Percentiles rank a stretch among this genome's conserved stretches.
Conservation (phyloP, 2,329 filamentous ascomycete genomes). For the Didymella keratinophila region DNA sequence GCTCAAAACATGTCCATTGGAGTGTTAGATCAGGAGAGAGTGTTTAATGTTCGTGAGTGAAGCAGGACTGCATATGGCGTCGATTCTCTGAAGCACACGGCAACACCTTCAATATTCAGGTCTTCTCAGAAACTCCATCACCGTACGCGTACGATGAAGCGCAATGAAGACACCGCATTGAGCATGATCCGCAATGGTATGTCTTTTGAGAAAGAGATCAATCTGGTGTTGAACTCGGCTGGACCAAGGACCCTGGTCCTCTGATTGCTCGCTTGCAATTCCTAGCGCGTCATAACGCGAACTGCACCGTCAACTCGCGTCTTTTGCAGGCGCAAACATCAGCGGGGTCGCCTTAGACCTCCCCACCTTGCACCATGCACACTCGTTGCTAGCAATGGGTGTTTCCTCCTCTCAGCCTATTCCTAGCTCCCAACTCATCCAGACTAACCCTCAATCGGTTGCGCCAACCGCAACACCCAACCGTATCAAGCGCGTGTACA, state of each 20-base stretch:
- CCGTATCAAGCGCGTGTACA: slow-evolving; percentile 17
- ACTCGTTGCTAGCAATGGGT: slow-evolving; percentile 22
- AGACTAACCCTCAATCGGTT: not conserved
- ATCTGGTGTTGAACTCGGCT: not conserved
- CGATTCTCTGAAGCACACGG: not conserved
- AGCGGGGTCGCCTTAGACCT: slow-evolving; percentile 1
- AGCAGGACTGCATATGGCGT: not conserved
- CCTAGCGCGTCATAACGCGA: slow-evolving; percentile 1
- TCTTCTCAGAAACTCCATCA: not conserved
- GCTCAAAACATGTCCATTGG: not conserved
- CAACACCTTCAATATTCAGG: not conserved
- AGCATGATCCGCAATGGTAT: too few species aligned
- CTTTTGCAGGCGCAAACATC: slow-evolving; percentile 2
- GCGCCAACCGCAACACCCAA: slow-evolving; percentile 16
- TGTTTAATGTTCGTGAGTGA: not conserved
- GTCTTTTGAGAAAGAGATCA: too few species aligned
- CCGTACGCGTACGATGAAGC: not conserved
- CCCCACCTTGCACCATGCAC: slow-evolving; percentile 5
- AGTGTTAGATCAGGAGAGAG: too few species aligned
- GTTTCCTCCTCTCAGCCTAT: slow-evolving; percentile 29
- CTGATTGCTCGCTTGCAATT: not conserved
- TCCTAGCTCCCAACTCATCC: slow-evolving; percentile 9
- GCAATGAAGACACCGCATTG: too few species aligned
- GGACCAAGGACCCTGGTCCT: not conserved
- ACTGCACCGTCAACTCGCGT: slow-evolving; percentile 12